phyloP scores from a whole-genome alignment of 352 stramenopile genomes.

The Globisporangium paddicum region DNA sequence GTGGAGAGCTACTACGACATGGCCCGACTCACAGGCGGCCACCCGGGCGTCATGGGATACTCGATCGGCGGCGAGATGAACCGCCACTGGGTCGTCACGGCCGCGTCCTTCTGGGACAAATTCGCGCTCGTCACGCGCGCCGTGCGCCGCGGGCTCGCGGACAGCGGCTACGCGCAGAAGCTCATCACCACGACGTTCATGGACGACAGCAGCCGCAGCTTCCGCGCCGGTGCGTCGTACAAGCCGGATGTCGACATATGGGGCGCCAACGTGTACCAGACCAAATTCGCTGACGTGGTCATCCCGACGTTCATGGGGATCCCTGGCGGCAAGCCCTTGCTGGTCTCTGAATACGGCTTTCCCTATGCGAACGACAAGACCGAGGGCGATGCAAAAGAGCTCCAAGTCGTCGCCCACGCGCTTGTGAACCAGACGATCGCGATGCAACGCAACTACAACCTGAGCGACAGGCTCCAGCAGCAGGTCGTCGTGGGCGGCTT shows the following conservation, averaged over 20 bases:
- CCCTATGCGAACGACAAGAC: constrained; percentile 48
- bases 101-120: constrained; percentile 57
- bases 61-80: constrained; percentile 78
- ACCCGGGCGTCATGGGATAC: constrained; percentile 64
- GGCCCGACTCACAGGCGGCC: constrained; percentile 40
- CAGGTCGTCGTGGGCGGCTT: constrained; percentile 62
- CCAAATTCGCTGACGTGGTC: constrained; percentile 46
- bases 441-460: constrained; percentile 56
- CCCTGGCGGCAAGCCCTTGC: constrained; percentile 36
- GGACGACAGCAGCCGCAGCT: constrained; percentile 48
- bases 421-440: constrained; percentile 40
- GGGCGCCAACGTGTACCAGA: constrained; percentile 72
- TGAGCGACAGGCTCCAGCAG: constrained; percentile 35
- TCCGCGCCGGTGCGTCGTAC: constrained; percentile 36
- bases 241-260: constrained; percentile 62
- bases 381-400: constrained; percentile 31
- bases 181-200: constrained; percentile 81
- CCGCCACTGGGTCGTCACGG: constrained; percentile 47
- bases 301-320: constrained; percentile 47
- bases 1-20: constrained; percentile 58
- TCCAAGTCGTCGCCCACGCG: constrained; percentile 36
- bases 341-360: constrained; percentile 62
- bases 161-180: constrained; percentile 43
- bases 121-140: constrained; percentile 44
- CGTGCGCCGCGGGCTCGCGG: constrained; percentile 43